Conservation (phyloP, 305 asterid species). For the Vinca major region DNA sequence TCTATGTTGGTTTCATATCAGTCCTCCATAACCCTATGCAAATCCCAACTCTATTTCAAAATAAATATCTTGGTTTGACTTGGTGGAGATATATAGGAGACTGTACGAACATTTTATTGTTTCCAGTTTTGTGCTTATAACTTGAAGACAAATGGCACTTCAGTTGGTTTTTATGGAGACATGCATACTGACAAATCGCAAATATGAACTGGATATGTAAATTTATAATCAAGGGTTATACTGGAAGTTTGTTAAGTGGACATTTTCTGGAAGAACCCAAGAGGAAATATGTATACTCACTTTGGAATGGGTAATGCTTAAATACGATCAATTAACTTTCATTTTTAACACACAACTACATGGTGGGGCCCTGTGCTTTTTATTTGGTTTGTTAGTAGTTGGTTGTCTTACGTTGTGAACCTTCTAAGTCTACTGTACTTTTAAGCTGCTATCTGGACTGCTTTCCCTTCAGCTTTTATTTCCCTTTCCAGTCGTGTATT, state of each 20-base stretch:
- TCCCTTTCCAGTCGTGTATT: slow-evolving; percentile 2
- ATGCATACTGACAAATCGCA: background rate
- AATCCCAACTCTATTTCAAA: background rate
- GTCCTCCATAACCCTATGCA: background rate
- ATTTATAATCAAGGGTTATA: background rate
- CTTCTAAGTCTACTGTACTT: background rate
- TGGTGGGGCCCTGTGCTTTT: background rate
- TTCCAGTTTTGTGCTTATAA: background rate
- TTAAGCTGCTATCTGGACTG: background rate
- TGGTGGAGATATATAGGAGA: background rate
- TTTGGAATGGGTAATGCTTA: background rate
- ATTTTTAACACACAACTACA: background rate
- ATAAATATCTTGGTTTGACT: background rate
- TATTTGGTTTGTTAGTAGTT: background rate
- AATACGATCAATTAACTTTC: background rate
- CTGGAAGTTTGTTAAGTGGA: background rate
- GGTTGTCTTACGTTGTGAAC: background rate
- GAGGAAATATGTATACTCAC: background rate
- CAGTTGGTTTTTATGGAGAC: background rate
- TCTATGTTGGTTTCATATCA: background rate
- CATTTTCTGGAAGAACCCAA: background rate
- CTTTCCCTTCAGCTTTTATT: background rate
- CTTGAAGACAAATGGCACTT: background rate
- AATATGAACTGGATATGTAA: background rate
- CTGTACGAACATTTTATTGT: background rate